Base-by-base conservation (phyloP, 345 rosid genomes). In the Atalantia buxifolia region DNA sequence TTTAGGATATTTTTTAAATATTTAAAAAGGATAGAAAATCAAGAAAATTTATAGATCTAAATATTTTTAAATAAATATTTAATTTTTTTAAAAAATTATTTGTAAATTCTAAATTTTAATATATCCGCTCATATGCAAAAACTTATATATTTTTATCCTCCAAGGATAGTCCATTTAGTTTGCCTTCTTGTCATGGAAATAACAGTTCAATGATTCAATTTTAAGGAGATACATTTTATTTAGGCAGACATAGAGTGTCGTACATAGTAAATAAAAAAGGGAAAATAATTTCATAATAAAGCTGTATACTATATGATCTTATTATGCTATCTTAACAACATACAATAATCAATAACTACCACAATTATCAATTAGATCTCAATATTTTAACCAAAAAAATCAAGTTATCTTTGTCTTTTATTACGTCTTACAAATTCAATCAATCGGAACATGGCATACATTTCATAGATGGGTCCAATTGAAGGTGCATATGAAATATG, bases 321-420 rank as follows among this genome's bases (percentile, higher is more conserved):
- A 57, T 66, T 21, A 33, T 76, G 66, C 18, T 63, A 67, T 18
- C 22, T 36, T 57, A 77, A 68, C 78, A 21, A 74, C 68, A 66
- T 35, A 69, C 75, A 77, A 68, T 68, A 48, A 77, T 77, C 78
- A 60, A 30, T 19, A 45, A 42, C 21, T 30, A 55, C 40, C 77
- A 35, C 72, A 56, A 76, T 64, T 64, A 70, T 76, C 67, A 69
- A 28, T 1, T 30, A 7, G 24, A 48, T 64, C 69, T 33, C 19
- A 76, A 53, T 59, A 67, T 68, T 67, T 8, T 28, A 76, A 61
- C 16, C 7, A 18, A 16, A 14, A 61, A 42, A 50, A 24, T 53
- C n/a, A 63, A 35, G 56, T 16, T 28, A 42, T 27, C 22, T 9
- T 30, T 4, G 56, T 33, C 25, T 59, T 59, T 33, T 76, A 25